Percentiles rank a stretch among this genome's conserved stretches.
Conservation (phyloP, 148 eudicot species). For the Rhododendron williamsianum region DNA sequence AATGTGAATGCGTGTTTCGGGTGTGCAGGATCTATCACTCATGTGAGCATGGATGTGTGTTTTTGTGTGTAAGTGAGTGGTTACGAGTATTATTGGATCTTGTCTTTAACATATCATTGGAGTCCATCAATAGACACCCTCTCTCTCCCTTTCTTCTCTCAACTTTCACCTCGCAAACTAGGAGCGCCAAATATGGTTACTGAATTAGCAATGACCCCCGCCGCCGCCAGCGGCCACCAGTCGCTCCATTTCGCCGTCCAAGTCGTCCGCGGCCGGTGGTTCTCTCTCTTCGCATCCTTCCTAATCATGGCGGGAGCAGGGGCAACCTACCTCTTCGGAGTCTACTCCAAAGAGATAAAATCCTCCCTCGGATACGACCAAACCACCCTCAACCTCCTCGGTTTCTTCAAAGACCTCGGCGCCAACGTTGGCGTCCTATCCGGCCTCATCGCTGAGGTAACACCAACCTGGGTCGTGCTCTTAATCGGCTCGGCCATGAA, state of each 20-base stretch:
- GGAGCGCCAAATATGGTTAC: background rate
- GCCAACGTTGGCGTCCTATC: constrained; percentile 15
- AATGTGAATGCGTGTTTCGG: too few relatives aligned
- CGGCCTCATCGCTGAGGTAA: constrained; percentile 15
- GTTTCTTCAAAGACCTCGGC: constrained; percentile 19
- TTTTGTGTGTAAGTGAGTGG: too few relatives aligned
- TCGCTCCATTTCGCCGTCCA: background rate
- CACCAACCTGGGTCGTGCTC: constrained; percentile 15
- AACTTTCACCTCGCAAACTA: background rate
- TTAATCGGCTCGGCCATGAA: constrained; percentile 12
- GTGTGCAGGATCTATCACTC: too few relatives aligned
- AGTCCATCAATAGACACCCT: too few relatives aligned
- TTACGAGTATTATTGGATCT: too few relatives aligned
- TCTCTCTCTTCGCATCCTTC: constrained; percentile 18
- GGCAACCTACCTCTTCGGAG: constrained; percentile 14
- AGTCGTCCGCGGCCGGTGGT: constrained; percentile 14
- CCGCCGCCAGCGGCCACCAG: background rate
- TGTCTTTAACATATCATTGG: too few relatives aligned
- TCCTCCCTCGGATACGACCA: constrained; percentile 15
- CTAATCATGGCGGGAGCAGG: constrained; percentile 20
- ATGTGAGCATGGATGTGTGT: too few relatives aligned
- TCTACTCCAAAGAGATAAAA: constrained; percentile 18
- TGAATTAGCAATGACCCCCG: background rate
- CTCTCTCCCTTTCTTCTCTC: background rate
- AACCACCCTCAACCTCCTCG: constrained; percentile 17